Conservation (phyloP, 352 stramenopile genomes). For the Thalassiosira pacifica region DNA sequence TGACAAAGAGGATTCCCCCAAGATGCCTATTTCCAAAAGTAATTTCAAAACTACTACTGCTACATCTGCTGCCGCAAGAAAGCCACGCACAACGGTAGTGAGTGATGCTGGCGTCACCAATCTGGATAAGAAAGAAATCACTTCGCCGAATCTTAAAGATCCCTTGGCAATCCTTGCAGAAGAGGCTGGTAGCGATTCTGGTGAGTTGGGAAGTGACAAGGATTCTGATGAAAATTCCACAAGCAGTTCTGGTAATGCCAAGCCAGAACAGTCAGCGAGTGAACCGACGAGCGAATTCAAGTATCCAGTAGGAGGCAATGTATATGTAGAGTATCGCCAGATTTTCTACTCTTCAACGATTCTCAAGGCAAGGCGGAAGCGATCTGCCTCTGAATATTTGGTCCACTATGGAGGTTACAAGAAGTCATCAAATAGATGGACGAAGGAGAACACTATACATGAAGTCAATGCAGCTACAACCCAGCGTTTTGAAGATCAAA, state of each 20-base stretch:
- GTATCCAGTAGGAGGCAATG: conserved; percentile 53
- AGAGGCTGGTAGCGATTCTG: conserved; percentile 19
- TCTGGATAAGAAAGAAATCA: neutral
- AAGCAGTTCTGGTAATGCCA: conserved; percentile 20
- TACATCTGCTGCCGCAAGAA: conserved; percentile 9
- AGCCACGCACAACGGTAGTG: conserved; percentile 30
- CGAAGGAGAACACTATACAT: conserved; percentile 63
- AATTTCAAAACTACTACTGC: conserved; percentile 30
- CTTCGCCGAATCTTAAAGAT: neutral
- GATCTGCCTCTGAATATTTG: conserved; percentile 56
- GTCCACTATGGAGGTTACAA: conserved; percentile 77
- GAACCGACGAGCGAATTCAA: conserved; percentile 41
- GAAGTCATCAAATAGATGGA: conserved; percentile 71
- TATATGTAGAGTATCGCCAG: conserved; percentile 72
- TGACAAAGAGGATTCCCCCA: neutral
- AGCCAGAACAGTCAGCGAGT: conserved; percentile 9
- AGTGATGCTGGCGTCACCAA: conserved; percentile 29
- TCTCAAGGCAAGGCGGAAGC: conserved; percentile 57
- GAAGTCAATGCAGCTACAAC: conserved; percentile 64
- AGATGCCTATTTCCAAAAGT: neutral
- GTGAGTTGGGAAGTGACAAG: conserved; percentile 4
- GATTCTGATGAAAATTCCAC: conserved; percentile 46
- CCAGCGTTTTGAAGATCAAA: conserved; percentile 63
- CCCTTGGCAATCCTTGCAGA: conserved; percentile 7
- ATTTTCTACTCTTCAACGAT: conserved; percentile 72